Conservation (phyloP, 1,139 yeast species). For the Blastobotrys arbuscula region DNA sequence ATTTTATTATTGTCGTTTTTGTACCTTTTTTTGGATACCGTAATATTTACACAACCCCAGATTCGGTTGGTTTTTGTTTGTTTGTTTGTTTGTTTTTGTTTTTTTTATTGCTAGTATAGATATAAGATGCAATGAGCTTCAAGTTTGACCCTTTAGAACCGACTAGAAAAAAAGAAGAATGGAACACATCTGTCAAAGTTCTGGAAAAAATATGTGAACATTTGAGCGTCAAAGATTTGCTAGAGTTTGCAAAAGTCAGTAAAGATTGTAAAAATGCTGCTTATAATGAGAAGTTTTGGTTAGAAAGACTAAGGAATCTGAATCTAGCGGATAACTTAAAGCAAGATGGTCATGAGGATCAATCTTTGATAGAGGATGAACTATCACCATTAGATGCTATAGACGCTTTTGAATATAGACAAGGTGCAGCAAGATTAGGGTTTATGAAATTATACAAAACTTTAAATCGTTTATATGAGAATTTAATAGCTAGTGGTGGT, state of each 20-base stretch:
- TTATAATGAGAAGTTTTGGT: constrained; percentile 44
- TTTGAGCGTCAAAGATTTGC: constrained; percentile 28
- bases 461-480: constrained; percentile 28
- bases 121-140: constrained; percentile 8
- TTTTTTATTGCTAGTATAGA: no score
- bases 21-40: no score
- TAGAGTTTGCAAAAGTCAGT: constrained; percentile 32
- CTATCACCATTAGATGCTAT: constrained; percentile 19
- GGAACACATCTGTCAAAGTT: constrained; percentile 10
- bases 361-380: constrained; percentile 17
- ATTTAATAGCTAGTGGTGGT: constrained; percentile 19
- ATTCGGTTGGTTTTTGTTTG: no score
- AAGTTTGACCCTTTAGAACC: constrained; percentile 14
- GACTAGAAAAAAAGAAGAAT: constrained; percentile 2
- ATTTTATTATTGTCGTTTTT: no score
- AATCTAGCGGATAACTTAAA: constrained; percentile 31
- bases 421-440: constrained; percentile 14
- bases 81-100: no score
- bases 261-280: constrained; percentile 34
- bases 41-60: no score
- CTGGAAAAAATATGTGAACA: constrained; percentile 17
- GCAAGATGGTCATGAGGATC: constrained; percentile 23
- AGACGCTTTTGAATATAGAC: constrained; percentile 18
- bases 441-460: constrained; percentile 22
- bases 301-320: constrained; percentile 43